Base-by-base conservation (phyloP, 2,329 filamentous ascomycete species). In the Colletotrichum sp. region DNA sequence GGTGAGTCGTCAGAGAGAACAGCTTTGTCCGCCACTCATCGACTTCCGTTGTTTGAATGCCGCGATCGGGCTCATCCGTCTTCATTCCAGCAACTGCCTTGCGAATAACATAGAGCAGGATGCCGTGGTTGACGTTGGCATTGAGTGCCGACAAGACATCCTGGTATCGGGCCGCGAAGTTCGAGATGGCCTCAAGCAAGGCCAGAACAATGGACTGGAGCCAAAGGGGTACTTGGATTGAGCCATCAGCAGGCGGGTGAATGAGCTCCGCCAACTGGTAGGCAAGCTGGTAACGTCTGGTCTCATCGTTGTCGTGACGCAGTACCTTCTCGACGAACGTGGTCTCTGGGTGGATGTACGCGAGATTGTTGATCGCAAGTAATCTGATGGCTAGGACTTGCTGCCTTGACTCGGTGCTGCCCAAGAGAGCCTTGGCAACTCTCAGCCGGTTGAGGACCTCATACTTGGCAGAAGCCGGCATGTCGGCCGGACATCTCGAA, bases 81-180 rank as follows among this genome's bases (percentile, higher is more conserved):
- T 90, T 92, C 86, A 99, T 93, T 78, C 96, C 94, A 22, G 94
- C 93, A 73, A 98, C 94, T 12, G 96, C 95, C 84, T 98, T 98
- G 72, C 96, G 92, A 66, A 98, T 94, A 79, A 98, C 91, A 81
- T 98, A 98, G 79, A 98, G 94, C 60, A 99, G 89, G 34, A 98
- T 94, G 16, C 97, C 98, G 80, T 99, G 98, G 80, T 98, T 98
- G 48, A 98, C 96, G 79, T 96, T 98, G 70, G 98, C 95, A 81
- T 96, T 98, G 57, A 99, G 88, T n/a, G 97, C 96, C 57, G 95
- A 93, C 78, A 96, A 93, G 28, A 99, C 94, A 82, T 99, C 97
- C 39, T 92, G 88, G 34, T 93, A 91, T 81, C 95, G 96, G 72
- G 90, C 87, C 80, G 94, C 93, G 82, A 95, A 95, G 81, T 92